phyloP scores from a whole-genome alignment of 306 rosid species.

The Vigna trinervia region DNA sequence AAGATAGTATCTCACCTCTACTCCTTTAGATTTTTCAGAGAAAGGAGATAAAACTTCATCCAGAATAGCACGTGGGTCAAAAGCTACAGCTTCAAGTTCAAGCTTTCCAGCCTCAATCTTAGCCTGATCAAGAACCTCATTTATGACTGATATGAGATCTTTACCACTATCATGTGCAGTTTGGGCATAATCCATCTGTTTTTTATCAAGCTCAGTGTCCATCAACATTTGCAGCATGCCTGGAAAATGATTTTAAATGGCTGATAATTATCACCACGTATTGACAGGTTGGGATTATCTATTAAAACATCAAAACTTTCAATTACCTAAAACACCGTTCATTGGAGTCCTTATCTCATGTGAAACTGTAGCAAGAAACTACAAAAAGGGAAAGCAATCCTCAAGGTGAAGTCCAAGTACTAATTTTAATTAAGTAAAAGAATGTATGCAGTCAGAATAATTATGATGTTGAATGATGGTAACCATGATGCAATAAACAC shows the following conservation, averaged over 20 bases:
- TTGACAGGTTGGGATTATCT: slow-evolving; percentile 9
- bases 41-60: slow-evolving; percentile 80
- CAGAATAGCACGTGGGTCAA: slow-evolving; percentile 77
- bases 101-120: slow-evolving; percentile 95
- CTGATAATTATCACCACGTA: slow-evolving; percentile 36
- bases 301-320: slow-evolving; percentile 34
- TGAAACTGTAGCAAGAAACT: slow-evolving; percentile 98
- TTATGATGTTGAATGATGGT: slow-evolving; percentile 1
- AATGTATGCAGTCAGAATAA: not conserved
- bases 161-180: slow-evolving; percentile 89
- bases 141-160: slow-evolving; percentile 84
- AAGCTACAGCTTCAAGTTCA: slow-evolving; percentile 89
- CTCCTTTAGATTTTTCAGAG: slow-evolving; percentile 75
- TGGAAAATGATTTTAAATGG: slow-evolving; percentile 47
- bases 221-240: slow-evolving; percentile 98
- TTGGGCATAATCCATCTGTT: slow-evolving; percentile 81
- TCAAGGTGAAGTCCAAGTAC: slow-evolving; percentile 18
- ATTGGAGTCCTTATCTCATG: slow-evolving; percentile 99
- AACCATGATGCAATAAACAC: slow-evolving; percentile 30
- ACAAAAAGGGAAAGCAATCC: slow-evolving; percentile 47
- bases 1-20: slow-evolving; percentile 68
- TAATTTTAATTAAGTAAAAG: slow-evolving; percentile 14
- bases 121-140: slow-evolving; percentile 96
- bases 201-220: slow-evolving; percentile 87
- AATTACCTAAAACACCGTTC: slow-evolving; percentile 94